Evolutionary conservation across 202 grass and related monocot genomes (phyloP).

Genomic region (Sporobolus alterniflorus): DNA sequence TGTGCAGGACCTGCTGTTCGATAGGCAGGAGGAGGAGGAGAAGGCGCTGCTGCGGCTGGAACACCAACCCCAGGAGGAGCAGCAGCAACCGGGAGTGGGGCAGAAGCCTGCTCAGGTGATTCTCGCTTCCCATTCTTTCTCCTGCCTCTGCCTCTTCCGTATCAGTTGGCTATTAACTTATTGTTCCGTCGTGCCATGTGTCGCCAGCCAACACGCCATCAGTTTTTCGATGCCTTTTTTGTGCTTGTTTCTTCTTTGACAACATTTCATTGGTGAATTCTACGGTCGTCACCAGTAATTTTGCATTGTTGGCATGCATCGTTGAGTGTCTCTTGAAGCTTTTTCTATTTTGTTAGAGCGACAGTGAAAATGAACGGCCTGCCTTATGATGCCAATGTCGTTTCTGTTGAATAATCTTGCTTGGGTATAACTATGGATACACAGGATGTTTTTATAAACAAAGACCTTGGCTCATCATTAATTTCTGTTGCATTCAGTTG

Average conservation of each 20-base stretch:
- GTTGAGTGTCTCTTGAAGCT: no score
- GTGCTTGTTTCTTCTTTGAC: neutral
- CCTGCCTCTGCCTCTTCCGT: no score
- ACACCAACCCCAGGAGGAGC: neutral
- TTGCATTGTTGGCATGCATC: neutral
- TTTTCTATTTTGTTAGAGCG: no score
- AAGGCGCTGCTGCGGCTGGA: neutral
- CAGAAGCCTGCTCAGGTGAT: conserved; percentile 13
- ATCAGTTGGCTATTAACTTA: neutral
- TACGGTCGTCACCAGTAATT: neutral
- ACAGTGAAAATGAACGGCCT: no score
- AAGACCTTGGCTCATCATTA: neutral
- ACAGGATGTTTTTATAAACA: neutral
- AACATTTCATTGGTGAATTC: neutral
- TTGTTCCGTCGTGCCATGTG: neutral
- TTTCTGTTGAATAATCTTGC: neutral
- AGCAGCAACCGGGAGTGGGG: neutral
- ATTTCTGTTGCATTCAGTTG: neutral
- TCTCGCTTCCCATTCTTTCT: neutral
- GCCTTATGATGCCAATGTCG: neutral
- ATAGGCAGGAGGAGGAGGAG: conserved; percentile 6
- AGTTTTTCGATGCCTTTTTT: neutral
- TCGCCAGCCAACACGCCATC: neutral
- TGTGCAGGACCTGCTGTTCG: conserved; percentile 36
- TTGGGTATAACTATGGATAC: neutral